Conservation (phyloP, 2,329 filamentous ascomycete genomes). For the Dichotomopilus funicola region DNA sequence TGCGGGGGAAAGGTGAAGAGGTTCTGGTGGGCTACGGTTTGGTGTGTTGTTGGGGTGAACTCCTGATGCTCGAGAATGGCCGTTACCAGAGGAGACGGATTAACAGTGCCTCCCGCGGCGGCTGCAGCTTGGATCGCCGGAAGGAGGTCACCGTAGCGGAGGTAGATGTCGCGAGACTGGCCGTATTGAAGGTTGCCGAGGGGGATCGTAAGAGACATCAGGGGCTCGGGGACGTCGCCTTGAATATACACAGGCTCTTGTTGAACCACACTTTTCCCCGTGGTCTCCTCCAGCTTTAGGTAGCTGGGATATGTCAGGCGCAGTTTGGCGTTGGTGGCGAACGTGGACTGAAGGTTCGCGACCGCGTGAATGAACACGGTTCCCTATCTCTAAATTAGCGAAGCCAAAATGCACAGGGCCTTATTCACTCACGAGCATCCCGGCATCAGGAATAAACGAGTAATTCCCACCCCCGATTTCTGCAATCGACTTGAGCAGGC, state of each 20-base stretch:
- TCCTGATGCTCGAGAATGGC: constrained; percentile 32
- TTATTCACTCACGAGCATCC: constrained; percentile 45
- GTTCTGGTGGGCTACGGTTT: constrained; percentile 11
- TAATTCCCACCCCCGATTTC: constrained; percentile 53
- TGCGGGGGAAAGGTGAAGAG: constrained; percentile 16
- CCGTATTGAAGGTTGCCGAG: constrained; percentile 53
- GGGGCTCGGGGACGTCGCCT: constrained; percentile 8
- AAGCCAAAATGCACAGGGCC: background rate
- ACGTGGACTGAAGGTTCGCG: constrained; percentile 54
- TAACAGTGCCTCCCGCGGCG: background rate
- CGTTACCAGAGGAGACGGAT: constrained; percentile 25
- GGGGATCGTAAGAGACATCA: constrained; percentile 31
- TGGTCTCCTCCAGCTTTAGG: constrained; percentile 35
- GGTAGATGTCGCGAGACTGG: constrained; percentile 51
- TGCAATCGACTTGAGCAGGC: constrained; percentile 53
- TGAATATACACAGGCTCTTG: constrained; percentile 22
- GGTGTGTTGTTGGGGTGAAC: constrained; percentile 17
- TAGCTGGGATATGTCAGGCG: constrained; percentile 33
- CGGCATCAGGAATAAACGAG: constrained; percentile 54
- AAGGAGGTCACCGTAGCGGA: constrained; percentile 30
- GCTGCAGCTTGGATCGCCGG: background rate
- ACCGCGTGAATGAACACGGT: constrained; percentile 58
- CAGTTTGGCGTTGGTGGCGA: constrained; percentile 42
- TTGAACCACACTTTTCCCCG: constrained; percentile 35
- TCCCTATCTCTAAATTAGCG: constrained; percentile 29